Percentiles rank a stretch among this genome's conserved stretches.
Conservation (phyloP, 1,139 yeast species). For the Magnusiomyces starmeri region DNA sequence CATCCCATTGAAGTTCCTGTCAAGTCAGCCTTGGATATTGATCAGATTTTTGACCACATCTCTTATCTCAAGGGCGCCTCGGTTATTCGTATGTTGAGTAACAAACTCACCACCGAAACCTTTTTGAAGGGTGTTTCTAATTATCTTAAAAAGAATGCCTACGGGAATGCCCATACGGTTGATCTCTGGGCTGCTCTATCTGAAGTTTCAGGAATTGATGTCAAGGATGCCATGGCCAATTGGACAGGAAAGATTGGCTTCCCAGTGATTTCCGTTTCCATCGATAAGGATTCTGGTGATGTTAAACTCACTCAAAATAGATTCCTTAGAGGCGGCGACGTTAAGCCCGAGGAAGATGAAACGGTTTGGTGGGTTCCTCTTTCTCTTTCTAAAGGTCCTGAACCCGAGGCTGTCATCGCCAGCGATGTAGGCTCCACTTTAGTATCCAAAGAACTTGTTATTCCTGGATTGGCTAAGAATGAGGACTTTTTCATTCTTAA, state of each 20-base stretch:
- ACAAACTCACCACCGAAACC: conserved; percentile 56
- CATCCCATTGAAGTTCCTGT: conserved; percentile 79
- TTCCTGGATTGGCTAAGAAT: conserved; percentile 25
- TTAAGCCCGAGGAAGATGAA: conserved; percentile 39
- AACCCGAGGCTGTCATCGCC: conserved; percentile 16
- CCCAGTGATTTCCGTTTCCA: conserved; percentile 66
- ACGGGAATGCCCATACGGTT: conserved; percentile 67
- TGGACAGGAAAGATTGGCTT: conserved; percentile 84
- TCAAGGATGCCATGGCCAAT: conserved; percentile 60
- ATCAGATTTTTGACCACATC: conserved; percentile 71
- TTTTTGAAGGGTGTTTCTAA: conserved; percentile 65
- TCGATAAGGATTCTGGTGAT: conserved; percentile 29
- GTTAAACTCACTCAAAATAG: conserved; percentile 32
- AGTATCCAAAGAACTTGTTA: conserved; percentile 21
- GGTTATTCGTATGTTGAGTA: conserved; percentile 61
- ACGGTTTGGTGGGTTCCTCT: conserved; percentile 76
- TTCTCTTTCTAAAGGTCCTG: conserved; percentile 39
- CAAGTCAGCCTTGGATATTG: conserved; percentile 63
- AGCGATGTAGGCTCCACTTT: conserved; percentile 19
- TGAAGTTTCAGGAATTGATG: conserved; percentile 68
- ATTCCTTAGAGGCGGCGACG: conserved; percentile 52
- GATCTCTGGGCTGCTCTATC: conserved; percentile 76
- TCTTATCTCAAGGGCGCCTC: conserved; percentile 76
- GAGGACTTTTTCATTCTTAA: conserved; percentile 55
- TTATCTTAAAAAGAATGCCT: conserved; percentile 63